Conservation (phyloP, 2,329 filamentous ascomycete genomes). For the Trichothecium roseum region DNA sequence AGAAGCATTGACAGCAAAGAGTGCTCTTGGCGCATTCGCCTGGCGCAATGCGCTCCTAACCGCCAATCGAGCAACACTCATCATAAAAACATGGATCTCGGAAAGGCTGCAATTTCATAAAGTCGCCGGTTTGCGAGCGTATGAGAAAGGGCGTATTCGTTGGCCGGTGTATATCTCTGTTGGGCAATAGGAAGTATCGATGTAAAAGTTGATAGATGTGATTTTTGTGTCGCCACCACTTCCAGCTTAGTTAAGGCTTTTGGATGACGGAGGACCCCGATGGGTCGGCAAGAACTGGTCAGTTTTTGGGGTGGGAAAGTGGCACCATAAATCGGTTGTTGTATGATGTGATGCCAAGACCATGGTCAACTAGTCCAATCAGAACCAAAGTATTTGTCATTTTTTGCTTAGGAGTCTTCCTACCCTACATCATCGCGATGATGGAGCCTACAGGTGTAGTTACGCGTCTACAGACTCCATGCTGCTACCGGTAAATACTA, state of each 20-base stretch:
- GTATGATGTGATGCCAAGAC: constrained; percentile 9
- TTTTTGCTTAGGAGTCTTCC: constrained; percentile 1
- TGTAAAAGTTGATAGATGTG: not conserved
- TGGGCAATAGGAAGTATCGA: not conserved
- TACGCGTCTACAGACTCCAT: too few relatives aligned
- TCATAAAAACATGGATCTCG: constrained; percentile 18
- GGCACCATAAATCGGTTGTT: not conserved
- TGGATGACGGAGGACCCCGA: not conserved
- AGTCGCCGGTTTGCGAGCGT: constrained; percentile 3
- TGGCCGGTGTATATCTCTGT: not conserved
- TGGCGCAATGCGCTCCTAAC: constrained; percentile 29
- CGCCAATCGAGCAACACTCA: constrained; percentile 33
- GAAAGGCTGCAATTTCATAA: not conserved
- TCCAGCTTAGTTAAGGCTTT: not conserved
- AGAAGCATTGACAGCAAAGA: constrained; percentile 12
- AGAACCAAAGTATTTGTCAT: constrained; percentile 20
- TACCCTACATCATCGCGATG: too few relatives aligned
- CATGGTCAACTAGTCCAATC: constrained; percentile 17
- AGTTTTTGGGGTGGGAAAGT: not conserved
- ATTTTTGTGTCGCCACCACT: not conserved
- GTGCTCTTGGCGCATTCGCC: constrained; percentile 3
- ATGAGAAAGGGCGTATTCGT: not conserved
- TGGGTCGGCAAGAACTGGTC: not conserved
- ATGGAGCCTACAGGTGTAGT: too few relatives aligned
- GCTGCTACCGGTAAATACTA: too few relatives aligned